A percentile compares a stretch with the other conserved stretches of the same genome.
phyloP scores from a whole-genome alignment of 768 basidiomycete genomes.

The Serendipita vermifera region DNA sequence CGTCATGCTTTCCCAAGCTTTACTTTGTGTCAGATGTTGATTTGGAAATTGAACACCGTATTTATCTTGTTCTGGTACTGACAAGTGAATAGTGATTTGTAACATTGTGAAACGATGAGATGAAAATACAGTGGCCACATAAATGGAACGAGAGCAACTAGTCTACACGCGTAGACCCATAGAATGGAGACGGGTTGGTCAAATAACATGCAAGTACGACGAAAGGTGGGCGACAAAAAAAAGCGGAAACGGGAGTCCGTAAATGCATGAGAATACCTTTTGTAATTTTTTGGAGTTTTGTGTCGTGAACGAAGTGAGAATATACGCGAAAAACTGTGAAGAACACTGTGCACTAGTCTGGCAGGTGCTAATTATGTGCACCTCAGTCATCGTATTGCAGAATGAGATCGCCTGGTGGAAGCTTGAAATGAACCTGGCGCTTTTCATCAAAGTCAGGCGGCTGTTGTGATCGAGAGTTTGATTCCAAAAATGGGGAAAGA shows the following conservation, averaged over 20 bases:
- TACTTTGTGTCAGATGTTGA: background rate
- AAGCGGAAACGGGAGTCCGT: background rate
- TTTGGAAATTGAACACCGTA: background rate
- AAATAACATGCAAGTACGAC: no score
- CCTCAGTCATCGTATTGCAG: background rate
- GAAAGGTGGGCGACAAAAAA: background rate
- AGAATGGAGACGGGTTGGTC: no score
- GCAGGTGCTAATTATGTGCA: background rate
- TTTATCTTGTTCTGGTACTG: background rate
- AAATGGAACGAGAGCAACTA: background rate
- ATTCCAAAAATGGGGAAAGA: background rate
- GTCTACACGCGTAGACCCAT: background rate
- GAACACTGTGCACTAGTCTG: background rate
- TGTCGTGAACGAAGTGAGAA: background rate
- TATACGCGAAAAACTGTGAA: background rate
- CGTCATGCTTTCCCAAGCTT: background rate
- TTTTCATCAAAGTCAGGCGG: background rate
- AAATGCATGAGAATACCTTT: background rate
- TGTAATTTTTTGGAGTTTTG: background rate
- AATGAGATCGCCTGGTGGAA: background rate
- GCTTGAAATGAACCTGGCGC: constrained; percentile 5
- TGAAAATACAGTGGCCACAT: background rate
- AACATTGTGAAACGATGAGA: background rate
- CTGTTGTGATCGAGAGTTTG: background rate
- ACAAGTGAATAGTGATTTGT: background rate